Conservation (phyloP, 192 early-diverging fungal species). For the Backusella morwellensis region DNA sequence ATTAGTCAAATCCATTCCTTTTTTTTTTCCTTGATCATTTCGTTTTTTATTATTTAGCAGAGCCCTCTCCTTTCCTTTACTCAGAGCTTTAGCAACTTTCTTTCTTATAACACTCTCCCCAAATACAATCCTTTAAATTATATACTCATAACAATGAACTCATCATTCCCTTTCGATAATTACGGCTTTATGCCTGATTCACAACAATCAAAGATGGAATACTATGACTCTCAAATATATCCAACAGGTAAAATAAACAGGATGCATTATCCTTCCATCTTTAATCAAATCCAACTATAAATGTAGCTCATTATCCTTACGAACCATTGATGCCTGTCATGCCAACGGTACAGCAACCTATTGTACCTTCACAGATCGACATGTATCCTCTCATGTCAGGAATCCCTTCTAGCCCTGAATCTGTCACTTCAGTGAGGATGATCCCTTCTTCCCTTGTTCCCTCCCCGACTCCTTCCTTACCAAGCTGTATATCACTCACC, state of each 20-base stretch:
- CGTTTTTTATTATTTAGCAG: neutral
- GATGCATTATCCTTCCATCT: neutral
- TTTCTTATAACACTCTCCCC: neutral
- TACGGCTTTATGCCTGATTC: neutral
- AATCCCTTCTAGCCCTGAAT: slow-evolving; percentile 1
- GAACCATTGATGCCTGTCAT: neutral
- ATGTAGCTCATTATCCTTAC: neutral
- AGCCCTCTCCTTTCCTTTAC: neutral
- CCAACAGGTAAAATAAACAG: slow-evolving; percentile 4
- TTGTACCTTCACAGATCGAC: neutral
- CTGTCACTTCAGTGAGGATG: neutral
- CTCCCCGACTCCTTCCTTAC: neutral
- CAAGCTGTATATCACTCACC: neutral
- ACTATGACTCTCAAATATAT: slow-evolving; percentile 3
- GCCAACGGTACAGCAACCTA: neutral
- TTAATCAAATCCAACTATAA: neutral
- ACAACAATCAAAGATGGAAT: neutral
- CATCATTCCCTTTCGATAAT: neutral
- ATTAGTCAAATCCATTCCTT: neutral
- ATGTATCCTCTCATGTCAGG: neutral
- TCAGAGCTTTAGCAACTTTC: neutral
- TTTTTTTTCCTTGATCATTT: neutral
- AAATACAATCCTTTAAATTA: neutral
- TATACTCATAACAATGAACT: neutral
- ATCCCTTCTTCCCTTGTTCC: slow-evolving; percentile 11